Evolutionary conservation across 139 green algal species (phyloP).

Genomic region (Pleodorina starrii): DNA sequence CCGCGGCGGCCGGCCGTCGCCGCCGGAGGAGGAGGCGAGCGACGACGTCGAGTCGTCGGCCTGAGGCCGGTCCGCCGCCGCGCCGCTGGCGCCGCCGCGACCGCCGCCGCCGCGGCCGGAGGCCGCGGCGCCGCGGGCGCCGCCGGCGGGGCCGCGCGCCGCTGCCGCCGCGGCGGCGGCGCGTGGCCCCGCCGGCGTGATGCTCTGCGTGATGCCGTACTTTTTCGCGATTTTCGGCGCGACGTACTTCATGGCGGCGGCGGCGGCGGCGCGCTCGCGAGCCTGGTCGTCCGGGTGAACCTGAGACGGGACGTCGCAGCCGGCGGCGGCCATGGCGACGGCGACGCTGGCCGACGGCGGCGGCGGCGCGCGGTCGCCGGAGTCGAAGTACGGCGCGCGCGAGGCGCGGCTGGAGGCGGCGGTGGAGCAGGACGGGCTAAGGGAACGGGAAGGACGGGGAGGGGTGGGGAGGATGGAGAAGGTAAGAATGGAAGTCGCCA

Average conservation of each 20-base stretch:
- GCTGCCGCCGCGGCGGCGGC: slow-evolving; percentile 7
- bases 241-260: slow-evolving; percentile 36
- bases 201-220: slow-evolving; percentile 34
- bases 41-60: neutral
- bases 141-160: neutral
- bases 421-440: neutral
- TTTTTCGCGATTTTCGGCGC: slow-evolving; percentile 23
- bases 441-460: no score
- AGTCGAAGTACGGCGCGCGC: neutral
- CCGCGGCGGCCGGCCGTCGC: neutral
- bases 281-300: neutral
- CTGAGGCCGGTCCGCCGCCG: neutral
- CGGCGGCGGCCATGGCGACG: slow-evolving; percentile 23
- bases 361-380: slow-evolving; percentile 6
- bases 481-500: no score
- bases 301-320: neutral
- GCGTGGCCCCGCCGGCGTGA: neutral
- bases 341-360: neutral
- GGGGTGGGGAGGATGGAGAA: neutral
- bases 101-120: neutral
- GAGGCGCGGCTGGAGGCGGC: neutral
- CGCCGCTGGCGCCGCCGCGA: neutral
- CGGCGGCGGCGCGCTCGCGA: neutral
- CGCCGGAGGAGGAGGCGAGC: neutral
- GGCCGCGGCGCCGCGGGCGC: neutral